phyloP scores from a whole-genome alignment of 2,329 filamentous ascomycete genomes.

The Diaporthe vaccinii region DNA sequence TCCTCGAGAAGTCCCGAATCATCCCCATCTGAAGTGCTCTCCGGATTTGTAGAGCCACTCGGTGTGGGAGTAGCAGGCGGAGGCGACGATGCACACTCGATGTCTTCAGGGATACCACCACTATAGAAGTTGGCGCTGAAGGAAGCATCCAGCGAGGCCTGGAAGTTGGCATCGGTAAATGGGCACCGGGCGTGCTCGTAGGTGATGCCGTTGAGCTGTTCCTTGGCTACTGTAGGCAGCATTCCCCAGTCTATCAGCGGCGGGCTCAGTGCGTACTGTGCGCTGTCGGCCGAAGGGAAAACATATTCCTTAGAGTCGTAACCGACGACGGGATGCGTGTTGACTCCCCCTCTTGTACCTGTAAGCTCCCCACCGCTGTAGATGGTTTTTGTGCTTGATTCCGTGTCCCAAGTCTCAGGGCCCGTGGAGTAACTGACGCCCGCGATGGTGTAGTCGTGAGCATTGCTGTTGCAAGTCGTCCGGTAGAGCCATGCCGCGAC shows the following conservation, averaged over 20 bases:
- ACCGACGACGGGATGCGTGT: not conserved
- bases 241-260: constrained; percentile 7
- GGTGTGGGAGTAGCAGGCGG: not conserved
- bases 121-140: not conserved
- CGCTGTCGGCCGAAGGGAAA: not conserved
- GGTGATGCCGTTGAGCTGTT: constrained; percentile 3
- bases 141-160: not conserved
- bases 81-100: not conserved
- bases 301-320: constrained; percentile 14
- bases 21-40: not conserved
- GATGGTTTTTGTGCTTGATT: not conserved
- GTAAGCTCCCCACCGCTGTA: constrained; percentile 9
- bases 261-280: not conserved
- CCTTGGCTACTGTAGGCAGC: not conserved
- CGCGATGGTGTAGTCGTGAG: constrained; percentile 3
- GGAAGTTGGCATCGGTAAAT: constrained; percentile 2
- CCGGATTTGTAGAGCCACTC: not conserved
- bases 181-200: constrained; percentile 6
- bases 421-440: constrained; percentile 5
- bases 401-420: constrained; percentile 8
- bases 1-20: constrained; percentile 2
- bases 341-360: not conserved
- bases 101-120: not conserved
- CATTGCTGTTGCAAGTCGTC: constrained; percentile 1
- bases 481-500: not conserved